Evolutionary conservation across 2,329 filamentous ascomycete species (phyloP).

Genomic region (Scedosporium minutisporum): DNA sequence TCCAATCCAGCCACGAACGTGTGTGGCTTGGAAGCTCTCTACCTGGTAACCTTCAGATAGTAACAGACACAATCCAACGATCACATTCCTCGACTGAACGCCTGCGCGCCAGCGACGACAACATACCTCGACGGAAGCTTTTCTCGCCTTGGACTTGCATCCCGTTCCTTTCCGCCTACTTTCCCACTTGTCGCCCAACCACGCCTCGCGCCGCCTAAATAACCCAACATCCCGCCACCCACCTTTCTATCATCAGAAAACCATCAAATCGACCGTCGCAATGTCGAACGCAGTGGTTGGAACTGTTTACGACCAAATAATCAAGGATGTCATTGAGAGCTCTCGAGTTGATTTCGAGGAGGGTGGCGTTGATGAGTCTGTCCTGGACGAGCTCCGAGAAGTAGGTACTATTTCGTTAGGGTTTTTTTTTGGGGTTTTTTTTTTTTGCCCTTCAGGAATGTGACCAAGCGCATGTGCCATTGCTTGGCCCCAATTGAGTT

Average conservation of each 20-base stretch:
- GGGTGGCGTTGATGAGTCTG: conserved; percentile 79
- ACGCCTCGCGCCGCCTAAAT: neutral
- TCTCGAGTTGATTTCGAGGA: conserved; percentile 96
- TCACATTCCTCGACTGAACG: too few species aligned
- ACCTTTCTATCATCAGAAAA: neutral
- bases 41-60: too few species aligned
- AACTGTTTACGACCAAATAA: conserved; percentile 68
- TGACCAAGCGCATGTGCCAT: neutral
- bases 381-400: conserved; percentile 77
- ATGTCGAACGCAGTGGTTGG: conserved; percentile 59
- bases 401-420: conserved; percentile 47
- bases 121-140: too few species aligned
- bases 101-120: too few species aligned
- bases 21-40: too few species aligned
- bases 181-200: neutral
- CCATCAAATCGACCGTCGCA: conserved; percentile 14
- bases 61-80: too few species aligned
- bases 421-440: too few species aligned
- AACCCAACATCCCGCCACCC: neutral
- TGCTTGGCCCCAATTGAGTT: neutral
- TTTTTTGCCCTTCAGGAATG: neutral
- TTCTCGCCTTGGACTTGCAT: neutral
- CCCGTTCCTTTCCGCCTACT: neutral
- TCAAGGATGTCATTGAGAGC: conserved; percentile 79
- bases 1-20: too few species aligned